Conservation (phyloP, 306 rosid genomes). For the Echinosophora koreensis region DNA sequence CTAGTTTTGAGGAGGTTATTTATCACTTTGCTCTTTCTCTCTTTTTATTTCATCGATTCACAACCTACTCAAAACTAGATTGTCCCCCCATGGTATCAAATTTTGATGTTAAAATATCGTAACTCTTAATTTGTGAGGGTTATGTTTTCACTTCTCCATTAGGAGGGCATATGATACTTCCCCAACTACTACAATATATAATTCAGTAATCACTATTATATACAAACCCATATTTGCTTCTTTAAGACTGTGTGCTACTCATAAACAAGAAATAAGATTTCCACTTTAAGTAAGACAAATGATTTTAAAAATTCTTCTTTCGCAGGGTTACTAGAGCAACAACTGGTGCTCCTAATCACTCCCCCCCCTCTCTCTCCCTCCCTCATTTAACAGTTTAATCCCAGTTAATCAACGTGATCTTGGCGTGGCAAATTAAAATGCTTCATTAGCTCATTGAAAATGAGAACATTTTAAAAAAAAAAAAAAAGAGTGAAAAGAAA, state of each 20-base stretch:
- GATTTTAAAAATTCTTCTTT: background rate
- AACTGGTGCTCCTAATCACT: background rate
- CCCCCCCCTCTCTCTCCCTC: accelerated
- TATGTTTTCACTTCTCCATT: slow-evolving; percentile 7
- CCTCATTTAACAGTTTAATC: background rate
- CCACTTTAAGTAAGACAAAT: slow-evolving; percentile 28
- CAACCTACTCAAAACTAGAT: too few species aligned
- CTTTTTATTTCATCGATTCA: too few species aligned
- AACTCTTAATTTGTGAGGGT: background rate
- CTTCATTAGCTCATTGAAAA: background rate
- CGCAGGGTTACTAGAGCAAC: slow-evolving; percentile 1
- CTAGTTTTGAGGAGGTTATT: too few species aligned
- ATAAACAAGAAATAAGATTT: slow-evolving; percentile 31
- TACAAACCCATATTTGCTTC: background rate
- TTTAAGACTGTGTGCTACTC: background rate
- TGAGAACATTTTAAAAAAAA: background rate
- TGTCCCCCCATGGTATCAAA: too few species aligned
- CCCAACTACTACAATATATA: slow-evolving; percentile 8
- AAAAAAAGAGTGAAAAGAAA: background rate
- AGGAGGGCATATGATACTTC: slow-evolving; percentile 28
- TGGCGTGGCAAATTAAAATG: background rate
- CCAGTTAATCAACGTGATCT: too few species aligned
- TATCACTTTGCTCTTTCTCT: too few species aligned
- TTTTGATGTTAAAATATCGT: too few species aligned
- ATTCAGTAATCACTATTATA: background rate